phyloP scores from a whole-genome alignment of 1,284 basidiomycete genomes.

The Puccinia hordei region DNA sequence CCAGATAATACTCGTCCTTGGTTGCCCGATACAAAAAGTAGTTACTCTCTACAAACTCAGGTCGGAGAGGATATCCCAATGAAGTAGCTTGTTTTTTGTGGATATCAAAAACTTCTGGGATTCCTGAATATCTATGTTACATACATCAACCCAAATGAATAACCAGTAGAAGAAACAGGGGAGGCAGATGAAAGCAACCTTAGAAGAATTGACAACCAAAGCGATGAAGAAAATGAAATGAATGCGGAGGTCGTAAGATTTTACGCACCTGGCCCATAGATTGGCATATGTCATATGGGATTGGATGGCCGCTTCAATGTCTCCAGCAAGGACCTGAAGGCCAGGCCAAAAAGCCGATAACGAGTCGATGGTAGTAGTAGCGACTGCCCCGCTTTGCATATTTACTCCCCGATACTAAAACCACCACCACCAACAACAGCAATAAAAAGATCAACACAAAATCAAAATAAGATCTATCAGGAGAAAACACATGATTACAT shows the following conservation, averaged over 20 bases:
- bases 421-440: conserved; percentile 52
- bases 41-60: conserved; percentile 87
- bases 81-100: conserved; percentile 31
- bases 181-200: not conserved
- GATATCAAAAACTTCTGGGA: conserved; percentile 50
- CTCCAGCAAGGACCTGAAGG: conserved; percentile 82
- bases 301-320: conserved; percentile 83
- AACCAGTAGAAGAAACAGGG: not conserved
- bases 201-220: not conserved
- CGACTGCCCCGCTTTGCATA: conserved; percentile 72
- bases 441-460: conserved; percentile 29
- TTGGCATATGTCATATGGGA: conserved; percentile 73
- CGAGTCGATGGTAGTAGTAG: conserved; percentile 75
- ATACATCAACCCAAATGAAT: no score
- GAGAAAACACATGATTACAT: no score
- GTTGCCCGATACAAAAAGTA: conserved; percentile 93
- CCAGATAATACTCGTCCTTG: conserved; percentile 82
- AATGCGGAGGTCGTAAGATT: not conserved
- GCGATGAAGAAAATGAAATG: not conserved
- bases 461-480: not conserved
- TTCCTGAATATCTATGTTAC: conserved; percentile 45
- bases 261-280: conserved; percentile 39
- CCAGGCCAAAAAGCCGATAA: conserved; percentile 86
- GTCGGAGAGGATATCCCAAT: conserved; percentile 55
- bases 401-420: conserved; percentile 75